Conservation (phyloP, 2,329 filamentous ascomycete species). For the Hypocreales sp. region DNA sequence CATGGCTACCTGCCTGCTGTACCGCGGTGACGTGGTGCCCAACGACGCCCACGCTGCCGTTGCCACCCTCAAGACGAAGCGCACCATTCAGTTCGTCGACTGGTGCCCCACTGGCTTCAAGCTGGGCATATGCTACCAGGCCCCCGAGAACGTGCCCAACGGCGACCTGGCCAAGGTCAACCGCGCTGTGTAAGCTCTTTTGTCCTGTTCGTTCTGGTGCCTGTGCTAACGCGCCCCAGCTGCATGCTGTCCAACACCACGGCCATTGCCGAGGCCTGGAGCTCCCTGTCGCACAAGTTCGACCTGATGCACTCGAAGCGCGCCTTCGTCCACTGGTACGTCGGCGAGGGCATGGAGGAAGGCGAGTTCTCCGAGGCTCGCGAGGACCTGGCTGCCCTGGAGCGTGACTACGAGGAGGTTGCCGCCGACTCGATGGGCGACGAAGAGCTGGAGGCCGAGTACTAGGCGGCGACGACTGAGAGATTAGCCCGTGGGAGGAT, state of each 20-base stretch:
- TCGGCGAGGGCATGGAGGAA: slow-evolving; percentile 99
- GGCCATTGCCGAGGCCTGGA: slow-evolving; percentile 96
- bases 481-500: slow-evolving; percentile 4
- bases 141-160: slow-evolving; percentile 88
- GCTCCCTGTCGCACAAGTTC: slow-evolving; percentile 91
- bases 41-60: slow-evolving; percentile 89
- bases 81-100: slow-evolving; percentile 97
- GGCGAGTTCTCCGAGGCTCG: slow-evolving; percentile 99
- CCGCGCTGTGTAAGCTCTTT: slow-evolving; percentile 69
- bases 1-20: slow-evolving; percentile 97
- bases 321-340: slow-evolving; percentile 99
- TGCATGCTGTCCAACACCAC: slow-evolving; percentile 99
- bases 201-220: neutral
- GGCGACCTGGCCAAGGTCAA: slow-evolving; percentile 95
- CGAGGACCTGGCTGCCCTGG: slow-evolving; percentile 93
- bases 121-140: slow-evolving; percentile 99
- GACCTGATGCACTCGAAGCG: slow-evolving; percentile 99
- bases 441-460: slow-evolving; percentile 81
- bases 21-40: slow-evolving; percentile 95
- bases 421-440: slow-evolving; percentile 84
- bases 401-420: slow-evolving; percentile 98
- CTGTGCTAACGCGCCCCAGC: slow-evolving; percentile 25
- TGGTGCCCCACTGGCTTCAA: slow-evolving; percentile 99
- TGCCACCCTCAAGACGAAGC: slow-evolving; percentile 96
- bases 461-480: slow-evolving; percentile 37